Evolutionary conservation across 371 early-diverging fungal genomes (phyloP).

Genomic region (Apophysomyces ossiformis): DNA sequence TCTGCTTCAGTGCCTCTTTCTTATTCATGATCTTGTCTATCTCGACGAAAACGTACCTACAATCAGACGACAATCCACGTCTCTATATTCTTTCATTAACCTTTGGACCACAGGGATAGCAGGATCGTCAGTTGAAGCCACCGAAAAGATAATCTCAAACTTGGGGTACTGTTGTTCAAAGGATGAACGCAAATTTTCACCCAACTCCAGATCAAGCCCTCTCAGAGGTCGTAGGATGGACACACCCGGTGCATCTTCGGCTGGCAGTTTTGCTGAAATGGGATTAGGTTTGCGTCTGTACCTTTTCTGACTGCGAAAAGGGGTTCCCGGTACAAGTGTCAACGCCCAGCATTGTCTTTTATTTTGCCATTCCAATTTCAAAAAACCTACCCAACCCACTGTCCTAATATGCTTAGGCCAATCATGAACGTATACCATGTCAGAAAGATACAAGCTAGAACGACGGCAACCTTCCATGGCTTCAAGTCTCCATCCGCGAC

Average conservation of each 20-base stretch:
- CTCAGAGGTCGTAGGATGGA: constrained; percentile 92
- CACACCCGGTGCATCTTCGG: constrained; percentile 64
- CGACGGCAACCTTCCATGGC: constrained; percentile 15
- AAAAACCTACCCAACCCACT: constrained; percentile 41
- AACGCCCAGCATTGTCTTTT: too few species aligned
- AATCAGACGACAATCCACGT: constrained; percentile 76
- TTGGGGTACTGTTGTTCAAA: constrained; percentile 84
- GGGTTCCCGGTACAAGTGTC: too few species aligned
- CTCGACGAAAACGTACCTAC: constrained; percentile 14
- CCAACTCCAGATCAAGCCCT: constrained; percentile 84
- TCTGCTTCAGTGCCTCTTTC: constrained; percentile 1
- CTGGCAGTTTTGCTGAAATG: constrained; percentile 46
- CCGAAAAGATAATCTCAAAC: constrained; percentile 86
- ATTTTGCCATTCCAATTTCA: constrained; percentile 2
- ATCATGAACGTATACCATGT: constrained; percentile 51
- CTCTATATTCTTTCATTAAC: constrained; percentile 70
- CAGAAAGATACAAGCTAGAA: constrained; percentile 19
- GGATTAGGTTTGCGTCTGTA: constrained; percentile 52
- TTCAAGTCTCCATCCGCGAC: constrained; percentile 6
- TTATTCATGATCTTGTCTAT: background rate
- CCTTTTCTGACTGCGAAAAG: constrained; percentile 49
- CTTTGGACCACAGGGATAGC: constrained; percentile 71
- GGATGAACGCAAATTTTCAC: constrained; percentile 78
- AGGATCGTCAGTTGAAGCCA: constrained; percentile 80
- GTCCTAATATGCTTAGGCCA: constrained; percentile 44